Base-by-base conservation (phyloP, 768 basidiomycete genomes). In the Psilocybe tampanensis region DNA sequence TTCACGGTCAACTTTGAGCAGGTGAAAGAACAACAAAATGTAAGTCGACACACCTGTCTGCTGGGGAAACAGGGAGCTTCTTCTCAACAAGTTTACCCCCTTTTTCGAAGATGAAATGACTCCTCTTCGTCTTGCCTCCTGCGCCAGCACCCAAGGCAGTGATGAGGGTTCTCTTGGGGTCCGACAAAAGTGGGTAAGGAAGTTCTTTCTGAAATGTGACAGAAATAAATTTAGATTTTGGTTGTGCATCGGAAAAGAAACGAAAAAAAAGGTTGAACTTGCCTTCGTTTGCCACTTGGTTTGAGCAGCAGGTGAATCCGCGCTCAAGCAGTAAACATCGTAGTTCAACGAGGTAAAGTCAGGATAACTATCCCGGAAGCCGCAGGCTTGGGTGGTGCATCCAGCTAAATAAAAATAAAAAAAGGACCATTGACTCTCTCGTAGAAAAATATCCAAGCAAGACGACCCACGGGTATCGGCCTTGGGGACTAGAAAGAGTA, bases 371-470 rank as follows among this genome's bases (percentile, higher is more conserved):
- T 98, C 95, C 18, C 94, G 82, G 80, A 91, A 98, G 3, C 88
- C 90, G 68, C 95, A 98, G 0, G 95, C 95, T 70, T 98, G 95
- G 33, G 75, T 88, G 2, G 94, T 98, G 75, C 95, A 97, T 29
- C 95, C 94, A 52, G 90, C 90, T 92, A 24, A 36, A 21, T 59
- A 29, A 29, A 29, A 29, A 8, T 39, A 3, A 52, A 26, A 18
- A 21, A 26, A 50, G 9, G 26, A 32, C 19, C 8, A 9, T 23
- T 26, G 29, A 23, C 12, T 11, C 9, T 3, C 21, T 22, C 19
- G 22, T 12, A 15, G 15, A 45, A 5, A 21, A 19, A 51, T 59
- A n/a, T n/a, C n/a, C n/a, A n/a, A n/a, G 50, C 53, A 23, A 24
- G 41, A 39, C 23, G 2, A 71, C 88, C 62, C 64, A 94, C 89